Evolutionary conservation across 306 rosid genomes (phyloP).

Genomic region (Spatholobus suberectus): DNA sequence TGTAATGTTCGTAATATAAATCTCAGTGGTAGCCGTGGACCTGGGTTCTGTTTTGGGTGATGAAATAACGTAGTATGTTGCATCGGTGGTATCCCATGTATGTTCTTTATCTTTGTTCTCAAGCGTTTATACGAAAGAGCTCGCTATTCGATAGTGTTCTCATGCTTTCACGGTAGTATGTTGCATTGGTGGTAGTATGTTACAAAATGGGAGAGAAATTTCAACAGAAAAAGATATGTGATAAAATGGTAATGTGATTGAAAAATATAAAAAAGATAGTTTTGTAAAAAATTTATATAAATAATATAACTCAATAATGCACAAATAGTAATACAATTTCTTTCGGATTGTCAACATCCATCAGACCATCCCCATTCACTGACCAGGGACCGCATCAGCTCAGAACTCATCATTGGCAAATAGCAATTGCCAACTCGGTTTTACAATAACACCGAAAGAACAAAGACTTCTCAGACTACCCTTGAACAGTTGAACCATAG

Average conservation of each 20-base stretch:
- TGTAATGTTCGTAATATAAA: constrained; percentile 29
- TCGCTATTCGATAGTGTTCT: not conserved
- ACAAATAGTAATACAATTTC: not conserved
- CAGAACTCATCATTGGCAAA: not conserved
- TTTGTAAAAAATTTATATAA: not conserved
- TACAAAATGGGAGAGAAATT: not conserved
- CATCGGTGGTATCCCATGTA: not conserved
- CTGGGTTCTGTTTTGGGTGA: not conserved
- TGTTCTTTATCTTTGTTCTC: constrained; percentile 1
- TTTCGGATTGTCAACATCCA: not conserved
- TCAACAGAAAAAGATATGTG: not conserved
- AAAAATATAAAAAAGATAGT: not conserved
- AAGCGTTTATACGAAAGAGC: not conserved
- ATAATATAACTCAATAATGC: not conserved
- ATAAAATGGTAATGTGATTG: not conserved
- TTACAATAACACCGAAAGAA: not conserved
- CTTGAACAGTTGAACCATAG: too few relatives aligned
- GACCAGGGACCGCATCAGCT: not conserved
- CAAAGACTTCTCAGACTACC: too few relatives aligned
- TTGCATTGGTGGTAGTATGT: not conserved
- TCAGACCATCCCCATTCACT: too few relatives aligned
- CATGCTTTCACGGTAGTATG: not conserved
- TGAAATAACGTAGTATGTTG: constrained; percentile 2
- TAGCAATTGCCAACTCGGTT: not conserved
- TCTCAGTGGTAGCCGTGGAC: constrained; percentile 5